A percentile compares a stretch with the other conserved stretches of the same genome.
phyloP scores from a whole-genome alignment of 305 asterid genomes.

The Solanum aculeatissimum region DNA sequence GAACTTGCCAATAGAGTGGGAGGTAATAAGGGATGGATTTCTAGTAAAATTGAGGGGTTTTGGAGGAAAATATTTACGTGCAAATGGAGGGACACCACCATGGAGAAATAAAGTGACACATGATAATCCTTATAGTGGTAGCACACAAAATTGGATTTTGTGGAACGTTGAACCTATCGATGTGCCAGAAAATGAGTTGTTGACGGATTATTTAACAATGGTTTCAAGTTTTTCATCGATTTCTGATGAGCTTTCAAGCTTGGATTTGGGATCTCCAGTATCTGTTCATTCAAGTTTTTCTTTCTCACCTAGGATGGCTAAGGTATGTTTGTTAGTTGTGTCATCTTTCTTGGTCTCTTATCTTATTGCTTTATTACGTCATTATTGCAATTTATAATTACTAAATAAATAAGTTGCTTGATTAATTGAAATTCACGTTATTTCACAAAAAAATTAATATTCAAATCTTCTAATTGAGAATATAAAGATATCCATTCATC shows the following conservation, averaged over 20 bases:
- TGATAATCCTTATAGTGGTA: slow-evolving; percentile 40
- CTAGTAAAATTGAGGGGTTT: slow-evolving; percentile 46
- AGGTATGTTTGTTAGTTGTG: slow-evolving; percentile 6
- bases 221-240: slow-evolving; percentile 63
- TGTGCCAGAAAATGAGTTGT: slow-evolving; percentile 54
- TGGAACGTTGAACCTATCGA: slow-evolving; percentile 74
- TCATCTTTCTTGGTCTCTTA: not conserved
- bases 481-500: not conserved
- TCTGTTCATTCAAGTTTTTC: slow-evolving; percentile 35
- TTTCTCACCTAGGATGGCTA: slow-evolving; percentile 24
- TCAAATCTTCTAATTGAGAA: not conserved
- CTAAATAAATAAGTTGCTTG: not conserved
- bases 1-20: slow-evolving; percentile 50
- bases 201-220: slow-evolving; percentile 52
- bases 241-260: slow-evolving; percentile 53
- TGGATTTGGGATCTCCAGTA: slow-evolving; percentile 47
- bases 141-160: slow-evolving; percentile 51
- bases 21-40: slow-evolving; percentile 71
- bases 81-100: slow-evolving; percentile 93
- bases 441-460: no score
- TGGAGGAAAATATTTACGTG: slow-evolving; percentile 61
- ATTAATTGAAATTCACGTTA: not conserved
- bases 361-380: not conserved
- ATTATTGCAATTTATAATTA: not conserved
- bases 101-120: slow-evolving; percentile 87